Evolutionary conservation across 2,329 filamentous ascomycete genomes (phyloP), one percentile per base, ranked within the genome.

Genomic region (Chaetomiaceae sp.): DNA sequence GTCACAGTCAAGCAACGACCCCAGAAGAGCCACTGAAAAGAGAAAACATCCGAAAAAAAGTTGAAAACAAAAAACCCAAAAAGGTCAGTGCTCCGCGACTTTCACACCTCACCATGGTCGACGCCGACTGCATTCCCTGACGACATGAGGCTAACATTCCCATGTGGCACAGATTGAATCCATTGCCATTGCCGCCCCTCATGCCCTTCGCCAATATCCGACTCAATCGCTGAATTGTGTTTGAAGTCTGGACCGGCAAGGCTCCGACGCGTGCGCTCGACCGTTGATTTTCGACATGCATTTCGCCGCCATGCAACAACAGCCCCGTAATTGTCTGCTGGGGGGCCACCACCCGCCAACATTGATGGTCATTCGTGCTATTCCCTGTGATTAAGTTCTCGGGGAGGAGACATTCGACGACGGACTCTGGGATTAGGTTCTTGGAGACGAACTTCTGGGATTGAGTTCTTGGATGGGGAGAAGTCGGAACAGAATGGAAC

Each of bases 371-470:
- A 27, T 19, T 48, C 43, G 25, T 39, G 34, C 44, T 50, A 34
- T 42, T 44, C 30, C 43, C 46, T 45, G 50, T 43, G 43, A 52
- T 50, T 49, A 17, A 33, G n/a, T 41, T 55, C 38, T 44, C 30
- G 20, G 31, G 30, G 42, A n/a, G 21, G 23, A 30, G 34, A 46
- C 16, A 35, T 37, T 42, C 44, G 39, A 35, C 16, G 44, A 44
- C 19, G 51, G 37, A 38, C 46, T 46, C 53, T 53, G 31, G 42
- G 43, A 55, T 48, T 44, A 34, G 12, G 51, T 54, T 50, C 47
- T 50, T 47, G 51, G 41, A 49, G 50, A 42, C 37, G 30, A 49
- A 45, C 35, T 49, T 50, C 37, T 43, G 47, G 46, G 51, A 50
- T 35, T 39, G 3, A 17, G 17, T 27, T 37, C 37, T 53, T 45